Percentiles rank a stretch among this genome's conserved stretches.
These are phyloP conservation scores for Pyropia yezoensis DNA, from an alignment of 23 red algal genomes.

Conservation along the genomic window DNA sequence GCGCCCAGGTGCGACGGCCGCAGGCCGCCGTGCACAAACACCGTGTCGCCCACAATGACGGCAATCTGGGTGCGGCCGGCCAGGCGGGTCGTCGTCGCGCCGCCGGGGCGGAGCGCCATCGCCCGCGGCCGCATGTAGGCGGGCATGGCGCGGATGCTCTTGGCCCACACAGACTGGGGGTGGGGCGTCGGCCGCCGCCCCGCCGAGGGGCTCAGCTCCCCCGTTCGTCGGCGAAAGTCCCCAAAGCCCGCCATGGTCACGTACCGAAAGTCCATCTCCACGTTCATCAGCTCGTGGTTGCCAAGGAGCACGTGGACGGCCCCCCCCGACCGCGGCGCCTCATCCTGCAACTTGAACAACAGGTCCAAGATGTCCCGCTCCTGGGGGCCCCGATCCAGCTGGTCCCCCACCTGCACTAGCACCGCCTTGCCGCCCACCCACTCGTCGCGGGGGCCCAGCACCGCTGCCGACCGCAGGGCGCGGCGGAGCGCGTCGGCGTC, in stretches of 20 bases:
- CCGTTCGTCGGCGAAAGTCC: constrained; percentile 30
- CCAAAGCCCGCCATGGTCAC: constrained; percentile 80
- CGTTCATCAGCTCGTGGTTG: constrained; percentile 99
- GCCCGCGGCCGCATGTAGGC: constrained; percentile 30
- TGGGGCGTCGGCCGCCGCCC: neutral
- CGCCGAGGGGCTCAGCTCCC: neutral
- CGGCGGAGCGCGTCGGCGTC: constrained; percentile 56
- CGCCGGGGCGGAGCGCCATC: constrained; percentile 40
- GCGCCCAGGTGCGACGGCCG: constrained; percentile 53
- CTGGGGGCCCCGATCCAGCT: constrained; percentile 74
- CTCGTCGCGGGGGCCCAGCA: constrained; percentile 47
- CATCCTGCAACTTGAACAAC: constrained; percentile 59
- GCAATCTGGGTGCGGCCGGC: constrained; percentile 51
- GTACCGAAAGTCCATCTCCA: constrained; percentile 87
- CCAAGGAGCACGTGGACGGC: constrained; percentile 74
- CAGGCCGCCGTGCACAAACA: constrained; percentile 97
- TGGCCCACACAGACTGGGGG: constrained; percentile 3
- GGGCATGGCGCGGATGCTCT: constrained; percentile 29
- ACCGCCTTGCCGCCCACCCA: constrained; percentile 69
- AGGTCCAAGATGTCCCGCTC: constrained; percentile 69
- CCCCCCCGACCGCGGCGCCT: constrained; percentile 57
- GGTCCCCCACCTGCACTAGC: constrained; percentile 89
- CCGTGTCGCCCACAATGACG: constrained; percentile 71
- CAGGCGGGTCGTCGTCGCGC: constrained; percentile 33
- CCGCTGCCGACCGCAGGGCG: constrained; percentile 31